Evolutionary conservation across 331 rosid species (phyloP).

Genomic region (Rosa hybrid): DNA sequence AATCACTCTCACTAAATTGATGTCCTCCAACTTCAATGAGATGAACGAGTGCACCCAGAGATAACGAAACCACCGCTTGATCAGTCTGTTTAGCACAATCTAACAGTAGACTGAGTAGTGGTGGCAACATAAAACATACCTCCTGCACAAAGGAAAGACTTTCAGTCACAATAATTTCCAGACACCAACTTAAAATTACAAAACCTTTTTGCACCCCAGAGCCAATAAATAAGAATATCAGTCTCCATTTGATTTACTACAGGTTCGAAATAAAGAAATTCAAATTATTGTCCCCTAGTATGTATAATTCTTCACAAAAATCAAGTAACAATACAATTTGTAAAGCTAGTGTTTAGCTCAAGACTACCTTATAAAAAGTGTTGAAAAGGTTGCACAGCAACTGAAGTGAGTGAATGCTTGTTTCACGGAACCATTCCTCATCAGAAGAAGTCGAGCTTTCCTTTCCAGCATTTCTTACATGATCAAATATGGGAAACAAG

Average conservation of each 20-base stretch:
- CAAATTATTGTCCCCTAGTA: not conserved
- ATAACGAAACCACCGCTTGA: conserved; percentile 94
- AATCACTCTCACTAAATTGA: conserved; percentile 89
- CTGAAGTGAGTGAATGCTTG: conserved; percentile 96
- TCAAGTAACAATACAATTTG: conserved; percentile 17
- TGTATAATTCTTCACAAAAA: not conserved
- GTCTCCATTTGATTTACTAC: not conserved
- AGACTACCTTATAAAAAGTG: conserved; percentile 87
- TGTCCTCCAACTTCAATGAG: conserved; percentile 99
- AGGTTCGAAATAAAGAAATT: too few relatives aligned
- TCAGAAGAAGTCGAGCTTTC: conserved; percentile 66
- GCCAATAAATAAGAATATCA: not conserved
- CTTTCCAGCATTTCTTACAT: conserved; percentile 93
- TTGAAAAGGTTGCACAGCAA: conserved; percentile 98
- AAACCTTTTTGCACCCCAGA: not conserved
- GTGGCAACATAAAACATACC: conserved; percentile 98
- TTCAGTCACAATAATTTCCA: not conserved
- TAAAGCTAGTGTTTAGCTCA: conserved; percentile 25
- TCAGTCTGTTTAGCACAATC: conserved; percentile 99
- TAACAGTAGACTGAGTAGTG: conserved; percentile 81
- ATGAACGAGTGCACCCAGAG: conserved; percentile 96
- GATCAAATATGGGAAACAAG: conserved; percentile 98
- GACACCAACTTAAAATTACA: not conserved
- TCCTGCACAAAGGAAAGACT: conserved; percentile 62
- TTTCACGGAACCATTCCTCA: conserved; percentile 89